phyloP scores from a whole-genome alignment of 306 rosid species.

The Ceratonia siliqua region DNA sequence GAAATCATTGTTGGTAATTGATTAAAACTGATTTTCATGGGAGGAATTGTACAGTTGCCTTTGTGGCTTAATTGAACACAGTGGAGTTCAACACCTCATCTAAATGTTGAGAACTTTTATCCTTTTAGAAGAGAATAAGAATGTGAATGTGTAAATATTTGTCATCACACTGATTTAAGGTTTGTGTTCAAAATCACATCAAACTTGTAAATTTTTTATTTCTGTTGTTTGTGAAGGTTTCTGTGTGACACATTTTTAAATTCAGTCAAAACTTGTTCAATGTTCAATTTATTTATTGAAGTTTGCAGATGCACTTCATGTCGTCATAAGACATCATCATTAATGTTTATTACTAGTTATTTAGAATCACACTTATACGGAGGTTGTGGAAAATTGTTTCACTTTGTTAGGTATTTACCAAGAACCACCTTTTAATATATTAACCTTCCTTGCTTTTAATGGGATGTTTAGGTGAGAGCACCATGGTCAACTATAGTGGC shows the following conservation, averaged over 20 bases:
- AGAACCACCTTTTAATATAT: not conserved
- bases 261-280: not conserved
- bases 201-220: not conserved
- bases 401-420: not conserved
- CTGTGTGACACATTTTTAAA: not conserved
- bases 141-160: not conserved
- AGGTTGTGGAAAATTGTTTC: not conserved
- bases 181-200: not conserved
- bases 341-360: not conserved
- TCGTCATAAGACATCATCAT: not conserved
- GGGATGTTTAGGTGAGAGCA: constrained; percentile 45
- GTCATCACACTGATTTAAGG: not conserved
- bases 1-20: not conserved
- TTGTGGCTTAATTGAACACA: not conserved
- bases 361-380: not conserved
- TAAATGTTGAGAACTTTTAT: not conserved
- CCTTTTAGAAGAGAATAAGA: not conserved
- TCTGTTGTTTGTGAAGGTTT: not conserved
- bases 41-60: not conserved
- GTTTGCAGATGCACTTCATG: not conserved
- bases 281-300: not conserved
- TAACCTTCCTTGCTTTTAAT: not conserved
- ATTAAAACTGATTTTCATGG: not conserved
- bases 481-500: constrained; percentile 38
- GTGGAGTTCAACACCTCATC: not conserved